A percentile compares a stretch with the other conserved stretches of the same genome.
These are phyloP conservation scores for Diaporthe sp. DNA, from an alignment of 2,329 filamentous ascomycete species.

Conservation along the genomic window DNA sequence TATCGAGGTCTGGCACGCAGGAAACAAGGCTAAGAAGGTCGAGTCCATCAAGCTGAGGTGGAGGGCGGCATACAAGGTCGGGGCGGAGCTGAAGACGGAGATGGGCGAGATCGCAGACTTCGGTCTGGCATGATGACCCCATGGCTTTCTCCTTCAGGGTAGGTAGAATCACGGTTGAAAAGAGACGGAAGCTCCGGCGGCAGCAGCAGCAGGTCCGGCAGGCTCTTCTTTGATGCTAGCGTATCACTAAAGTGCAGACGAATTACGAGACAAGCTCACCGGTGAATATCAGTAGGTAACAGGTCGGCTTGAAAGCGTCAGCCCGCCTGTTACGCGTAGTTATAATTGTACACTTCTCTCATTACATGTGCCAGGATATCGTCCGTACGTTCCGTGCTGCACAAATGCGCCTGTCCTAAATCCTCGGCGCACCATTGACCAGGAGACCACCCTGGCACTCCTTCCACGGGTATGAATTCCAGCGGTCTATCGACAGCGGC, in stretches of 20 bases:
- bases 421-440: background rate
- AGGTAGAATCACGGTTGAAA: background rate
- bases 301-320: background rate
- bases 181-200: background rate
- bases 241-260: constrained; percentile 13
- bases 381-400: background rate
- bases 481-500: background rate
- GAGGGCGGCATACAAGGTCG: constrained; percentile 85
- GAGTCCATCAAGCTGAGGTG: constrained; percentile 89
- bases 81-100: constrained; percentile 77
- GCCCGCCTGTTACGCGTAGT: background rate
- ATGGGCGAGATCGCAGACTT: constrained; percentile 88
- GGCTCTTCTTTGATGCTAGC: constrained; percentile 13
- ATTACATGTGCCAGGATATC: background rate
- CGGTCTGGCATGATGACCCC: constrained; percentile 71
- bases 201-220: background rate
- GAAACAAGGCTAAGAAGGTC: constrained; percentile 77
- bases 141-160: background rate
- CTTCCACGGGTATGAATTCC: background rate
- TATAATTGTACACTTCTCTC: constrained; percentile 30
- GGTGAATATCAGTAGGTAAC: background rate
- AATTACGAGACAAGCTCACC: constrained; percentile 24
- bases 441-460: background rate
- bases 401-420: background rate
- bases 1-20: constrained; percentile 81